Conservation (phyloP, 2,329 filamentous ascomycete species). For the Aphanocladium album region DNA sequence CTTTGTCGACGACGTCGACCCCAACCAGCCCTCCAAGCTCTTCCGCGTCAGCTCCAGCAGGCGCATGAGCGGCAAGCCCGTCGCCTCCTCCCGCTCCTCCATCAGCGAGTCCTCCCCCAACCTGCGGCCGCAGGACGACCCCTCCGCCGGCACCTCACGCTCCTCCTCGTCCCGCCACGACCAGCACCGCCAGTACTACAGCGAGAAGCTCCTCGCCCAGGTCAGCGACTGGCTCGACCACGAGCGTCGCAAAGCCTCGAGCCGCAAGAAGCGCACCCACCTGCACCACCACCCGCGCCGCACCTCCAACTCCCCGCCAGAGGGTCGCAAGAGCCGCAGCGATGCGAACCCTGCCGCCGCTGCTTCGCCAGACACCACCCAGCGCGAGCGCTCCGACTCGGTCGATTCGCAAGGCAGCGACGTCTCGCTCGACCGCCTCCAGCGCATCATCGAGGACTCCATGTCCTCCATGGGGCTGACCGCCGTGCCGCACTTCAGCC, state of each 20-base stretch:
- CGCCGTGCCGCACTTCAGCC: constrained; percentile 38
- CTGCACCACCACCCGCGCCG: constrained; percentile 33
- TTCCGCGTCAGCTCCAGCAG: constrained; percentile 29
- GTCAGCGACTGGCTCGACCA: constrained; percentile 79
- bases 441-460: constrained; percentile 70
- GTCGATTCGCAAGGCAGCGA: constrained; percentile 60
- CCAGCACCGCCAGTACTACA: constrained; percentile 35
- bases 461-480: constrained; percentile 50
- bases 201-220: constrained; percentile 62
- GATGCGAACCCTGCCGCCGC: constrained; percentile 14
- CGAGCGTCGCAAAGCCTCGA: constrained; percentile 60
- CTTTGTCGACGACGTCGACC: constrained; percentile 27
- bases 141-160: constrained; percentile 10
- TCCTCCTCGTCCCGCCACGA: constrained; percentile 24
- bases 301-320: constrained; percentile 35
- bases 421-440: constrained; percentile 72
- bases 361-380: constrained; percentile 1
- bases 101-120: constrained; percentile 29
- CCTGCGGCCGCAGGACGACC: constrained; percentile 25
- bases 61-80: constrained; percentile 31
- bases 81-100: constrained; percentile 41
- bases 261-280: constrained; percentile 38
- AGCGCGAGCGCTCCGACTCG: constrained; percentile 44
- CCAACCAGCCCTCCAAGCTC: constrained; percentile 23
- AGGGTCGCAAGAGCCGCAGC: constrained; percentile 1